A percentile compares a stretch with the other conserved stretches of the same genome.
Evolutionary conservation across 2,329 filamentous ascomycete species (phyloP).

Genomic region (Sporothrix brasiliensis): DNA sequence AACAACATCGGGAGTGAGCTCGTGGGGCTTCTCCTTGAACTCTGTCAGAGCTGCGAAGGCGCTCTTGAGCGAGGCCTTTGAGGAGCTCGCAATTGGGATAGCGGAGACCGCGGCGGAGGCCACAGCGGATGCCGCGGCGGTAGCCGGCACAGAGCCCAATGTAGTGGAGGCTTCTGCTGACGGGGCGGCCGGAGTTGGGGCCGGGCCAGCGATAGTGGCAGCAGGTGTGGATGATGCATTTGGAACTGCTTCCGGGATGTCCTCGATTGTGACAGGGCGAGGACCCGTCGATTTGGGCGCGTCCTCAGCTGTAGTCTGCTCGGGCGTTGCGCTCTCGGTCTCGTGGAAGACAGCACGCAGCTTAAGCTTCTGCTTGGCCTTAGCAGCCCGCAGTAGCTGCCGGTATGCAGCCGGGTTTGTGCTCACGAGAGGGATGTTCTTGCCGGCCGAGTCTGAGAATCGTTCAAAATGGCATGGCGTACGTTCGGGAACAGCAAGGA

Average conservation of each 20-base stretch:
- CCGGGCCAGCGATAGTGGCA: background rate
- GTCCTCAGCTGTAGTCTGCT: background rate
- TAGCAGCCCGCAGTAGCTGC: conserved; percentile 93
- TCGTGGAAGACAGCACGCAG: conserved; percentile 64
- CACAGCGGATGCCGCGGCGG: background rate
- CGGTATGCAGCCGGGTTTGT: conserved; percentile 86
- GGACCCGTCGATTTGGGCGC: conserved; percentile 27
- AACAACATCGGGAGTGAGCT: conserved; percentile 30
- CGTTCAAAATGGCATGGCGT: conserved; percentile 76
- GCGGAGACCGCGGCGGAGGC: background rate
- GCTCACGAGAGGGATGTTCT: conserved; percentile 78
- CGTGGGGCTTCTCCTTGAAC: conserved; percentile 15
- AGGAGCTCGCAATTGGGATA: background rate
- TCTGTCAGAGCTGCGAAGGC: background rate
- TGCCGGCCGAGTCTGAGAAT: conserved; percentile 87
- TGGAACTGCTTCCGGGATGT: conserved; percentile 46
- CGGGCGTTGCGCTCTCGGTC: background rate
- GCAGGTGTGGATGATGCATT: background rate
- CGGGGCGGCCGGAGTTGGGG: background rate
- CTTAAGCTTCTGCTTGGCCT: conserved; percentile 97
- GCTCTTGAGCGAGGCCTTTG: background rate
- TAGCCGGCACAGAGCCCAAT: background rate
- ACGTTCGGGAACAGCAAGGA: conserved; percentile 66
- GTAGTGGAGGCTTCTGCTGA: background rate
- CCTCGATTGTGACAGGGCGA: conserved; percentile 52